Evolutionary conservation across 257 asterid genomes (phyloP).

Genomic region (Lantana camara): DNA sequence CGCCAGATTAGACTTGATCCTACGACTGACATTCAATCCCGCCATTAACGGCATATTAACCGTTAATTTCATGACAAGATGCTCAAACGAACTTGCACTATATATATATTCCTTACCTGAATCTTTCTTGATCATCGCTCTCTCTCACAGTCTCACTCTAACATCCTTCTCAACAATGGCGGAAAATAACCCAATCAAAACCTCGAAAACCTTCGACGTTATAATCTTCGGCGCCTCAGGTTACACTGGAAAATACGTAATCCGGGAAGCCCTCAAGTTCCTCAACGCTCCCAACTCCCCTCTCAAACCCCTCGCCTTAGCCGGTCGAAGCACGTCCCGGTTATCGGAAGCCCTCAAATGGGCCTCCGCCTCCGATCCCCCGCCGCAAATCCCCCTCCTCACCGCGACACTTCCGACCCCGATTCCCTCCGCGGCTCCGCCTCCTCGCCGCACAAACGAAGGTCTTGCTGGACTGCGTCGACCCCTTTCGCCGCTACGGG

Average conservation of each 20-base stretch:
- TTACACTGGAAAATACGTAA: slow-evolving; percentile 83
- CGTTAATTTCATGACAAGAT: too few species aligned
- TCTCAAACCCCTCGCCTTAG: slow-evolving; percentile 69
- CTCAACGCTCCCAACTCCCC: slow-evolving; percentile 69
- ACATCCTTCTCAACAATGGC: background rate
- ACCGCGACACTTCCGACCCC: slow-evolving; percentile 70
- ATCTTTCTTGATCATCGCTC: too few species aligned
- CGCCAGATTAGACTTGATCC: too few species aligned
- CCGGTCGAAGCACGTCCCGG: slow-evolving; percentile 70
- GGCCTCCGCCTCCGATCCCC: slow-evolving; percentile 50
- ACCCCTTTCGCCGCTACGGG: slow-evolving; percentile 82
- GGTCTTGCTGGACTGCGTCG: slow-evolving; percentile 74
- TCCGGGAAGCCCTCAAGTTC: slow-evolving; percentile 88
- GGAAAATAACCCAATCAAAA: background rate
- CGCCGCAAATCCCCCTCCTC: slow-evolving; percentile 66
- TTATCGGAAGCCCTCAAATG: slow-evolving; percentile 67
- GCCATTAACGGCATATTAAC: too few species aligned
- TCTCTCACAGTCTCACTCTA: too few species aligned
- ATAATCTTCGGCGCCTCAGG: slow-evolving; percentile 89
- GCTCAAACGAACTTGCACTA: too few species aligned
- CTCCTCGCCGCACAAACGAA: slow-evolving; percentile 64
- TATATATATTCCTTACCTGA: too few species aligned
- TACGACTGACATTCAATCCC: too few species aligned
- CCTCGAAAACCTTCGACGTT: slow-evolving; percentile 56
- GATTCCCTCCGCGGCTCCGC: slow-evolving; percentile 55